These are phyloP conservation scores for Neodidymelliopsis sp. DNA, from an alignment of 2,329 filamentous ascomycete genomes.

Conservation along the genomic window DNA sequence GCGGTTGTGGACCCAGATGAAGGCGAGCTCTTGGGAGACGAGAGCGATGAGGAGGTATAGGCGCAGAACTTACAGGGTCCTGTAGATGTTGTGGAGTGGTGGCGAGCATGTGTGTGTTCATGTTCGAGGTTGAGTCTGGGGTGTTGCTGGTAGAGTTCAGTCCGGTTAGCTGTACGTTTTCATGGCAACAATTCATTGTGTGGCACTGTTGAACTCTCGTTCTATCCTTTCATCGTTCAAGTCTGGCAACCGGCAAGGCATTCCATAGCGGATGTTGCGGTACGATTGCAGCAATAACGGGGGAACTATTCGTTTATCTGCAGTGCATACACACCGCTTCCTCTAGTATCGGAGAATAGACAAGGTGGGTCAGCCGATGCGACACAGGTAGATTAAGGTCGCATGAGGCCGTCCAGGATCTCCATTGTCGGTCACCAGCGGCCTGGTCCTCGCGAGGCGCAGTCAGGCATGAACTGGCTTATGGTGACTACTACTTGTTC, in stretches of 20 bases:
- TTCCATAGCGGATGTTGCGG: conserved; percentile 4
- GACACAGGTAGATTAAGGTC: conserved; percentile 12
- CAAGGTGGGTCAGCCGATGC: conserved; percentile 10
- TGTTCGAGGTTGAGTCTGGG: conserved; percentile 6
- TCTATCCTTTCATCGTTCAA: conserved; percentile 3
- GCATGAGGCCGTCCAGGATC: conserved; percentile 14
- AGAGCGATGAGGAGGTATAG: conserved; percentile 86
- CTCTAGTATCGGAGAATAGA: conserved; percentile 10
- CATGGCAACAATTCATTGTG: conserved; percentile 21
- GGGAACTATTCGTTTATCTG: background rate
- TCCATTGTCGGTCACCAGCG: conserved; percentile 1
- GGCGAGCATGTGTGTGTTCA: background rate
- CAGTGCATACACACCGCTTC: conserved; percentile 15
- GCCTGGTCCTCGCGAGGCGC: conserved; percentile 16
- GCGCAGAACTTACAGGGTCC: too few species aligned
- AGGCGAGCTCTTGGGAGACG: conserved; percentile 90
- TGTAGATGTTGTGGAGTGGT: background rate
- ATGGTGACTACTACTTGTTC: too few species aligned
- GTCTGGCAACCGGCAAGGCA: background rate
- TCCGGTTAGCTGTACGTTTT: conserved; percentile 18
- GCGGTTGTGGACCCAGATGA: conserved; percentile 90
- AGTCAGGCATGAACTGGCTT: too few species aligned
- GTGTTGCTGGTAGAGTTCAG: conserved; percentile 2
- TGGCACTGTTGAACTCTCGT: conserved; percentile 1
- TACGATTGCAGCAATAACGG: conserved; percentile 1